Evolutionary conservation across 768 basidiomycete species (phyloP).

Genomic region (Auricularia cornea): DNA sequence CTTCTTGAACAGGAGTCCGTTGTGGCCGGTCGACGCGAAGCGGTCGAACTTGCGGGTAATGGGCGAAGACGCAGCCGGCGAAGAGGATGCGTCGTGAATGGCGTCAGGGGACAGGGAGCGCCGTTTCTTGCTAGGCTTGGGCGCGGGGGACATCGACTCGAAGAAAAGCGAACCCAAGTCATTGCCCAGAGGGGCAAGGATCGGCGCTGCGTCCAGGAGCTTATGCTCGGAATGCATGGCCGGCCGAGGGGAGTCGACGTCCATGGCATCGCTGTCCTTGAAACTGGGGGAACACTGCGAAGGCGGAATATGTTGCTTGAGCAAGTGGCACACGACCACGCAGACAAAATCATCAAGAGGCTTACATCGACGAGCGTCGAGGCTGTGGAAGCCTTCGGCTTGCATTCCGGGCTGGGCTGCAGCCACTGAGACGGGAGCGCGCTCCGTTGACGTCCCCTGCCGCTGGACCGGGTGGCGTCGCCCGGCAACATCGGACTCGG

Average conservation of each 20-base stretch:
- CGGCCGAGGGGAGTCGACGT: slow-evolving; percentile 47
- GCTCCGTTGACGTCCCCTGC: slow-evolving; percentile 52
- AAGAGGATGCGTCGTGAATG: slow-evolving; percentile 32
- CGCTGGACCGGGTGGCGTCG: slow-evolving; percentile 31
- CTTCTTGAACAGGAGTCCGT: slow-evolving; percentile 24
- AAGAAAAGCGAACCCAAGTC: slow-evolving; percentile 57
- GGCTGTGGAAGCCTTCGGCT: neutral
- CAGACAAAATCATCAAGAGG: slow-evolving; percentile 16
- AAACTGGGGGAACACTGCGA: slow-evolving; percentile 8
- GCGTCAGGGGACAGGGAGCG: slow-evolving; percentile 24
- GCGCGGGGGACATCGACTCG: slow-evolving; percentile 41
- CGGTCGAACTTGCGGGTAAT: slow-evolving; percentile 41
- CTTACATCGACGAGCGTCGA: neutral
- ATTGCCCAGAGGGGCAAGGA: slow-evolving; percentile 12
- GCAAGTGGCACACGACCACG: slow-evolving; percentile 15
- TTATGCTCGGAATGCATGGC: slow-evolving; percentile 30
- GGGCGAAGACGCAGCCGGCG: slow-evolving; percentile 42
- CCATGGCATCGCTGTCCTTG: slow-evolving; percentile 62
- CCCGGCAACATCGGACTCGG: slow-evolving; percentile 12
- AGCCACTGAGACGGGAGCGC: slow-evolving; percentile 57
- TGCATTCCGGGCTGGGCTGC: neutral
- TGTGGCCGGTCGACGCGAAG: slow-evolving; percentile 20
- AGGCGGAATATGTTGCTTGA: slow-evolving; percentile 1
- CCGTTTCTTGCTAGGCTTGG: slow-evolving; percentile 20
- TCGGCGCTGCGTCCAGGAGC: slow-evolving; percentile 16